Evolutionary conservation across 225 moss, liverwort and hornwort species (phyloP).

Genomic region (Rhytidiadelphus loreus): DNA sequence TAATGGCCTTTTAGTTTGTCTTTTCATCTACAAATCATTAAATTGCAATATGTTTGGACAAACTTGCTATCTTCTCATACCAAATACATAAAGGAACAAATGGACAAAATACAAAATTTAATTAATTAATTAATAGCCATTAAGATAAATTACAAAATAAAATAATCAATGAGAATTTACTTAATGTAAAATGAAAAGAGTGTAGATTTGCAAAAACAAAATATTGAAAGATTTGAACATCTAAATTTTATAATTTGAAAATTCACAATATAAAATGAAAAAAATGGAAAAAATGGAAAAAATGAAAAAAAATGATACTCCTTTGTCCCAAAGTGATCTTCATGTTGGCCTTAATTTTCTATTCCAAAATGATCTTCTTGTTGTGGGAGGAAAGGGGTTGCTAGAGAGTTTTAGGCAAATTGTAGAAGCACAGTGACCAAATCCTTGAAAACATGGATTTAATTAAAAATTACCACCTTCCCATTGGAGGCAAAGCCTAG

Average conservation of each 20-base stretch:
- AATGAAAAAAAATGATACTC: no score
- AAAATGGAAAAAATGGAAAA: neutral
- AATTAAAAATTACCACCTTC: no score
- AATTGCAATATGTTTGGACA: accelerated
- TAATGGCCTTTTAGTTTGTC: accelerated
- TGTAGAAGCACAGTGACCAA: no score
- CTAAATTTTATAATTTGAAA: neutral
- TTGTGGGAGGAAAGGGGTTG: no score
- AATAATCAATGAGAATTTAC: neutral
- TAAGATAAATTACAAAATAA: neutral
- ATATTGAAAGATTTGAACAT: neutral
- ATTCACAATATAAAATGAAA: neutral
- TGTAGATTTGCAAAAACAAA: no score
- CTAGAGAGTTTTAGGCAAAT: no score
- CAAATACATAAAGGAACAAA: neutral
- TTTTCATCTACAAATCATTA: neutral
- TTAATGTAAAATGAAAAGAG: neutral
- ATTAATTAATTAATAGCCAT: no score
- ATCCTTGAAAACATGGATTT: no score
- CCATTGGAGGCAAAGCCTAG: no score
- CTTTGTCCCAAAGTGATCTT: no score
- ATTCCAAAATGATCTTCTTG: no score
- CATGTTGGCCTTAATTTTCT: no score
- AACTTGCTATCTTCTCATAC: neutral
- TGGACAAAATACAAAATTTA: neutral